These are phyloP conservation scores for Stenocarpella maydis DNA, from an alignment of 2,329 filamentous ascomycete species.

Conservation along the genomic window DNA sequence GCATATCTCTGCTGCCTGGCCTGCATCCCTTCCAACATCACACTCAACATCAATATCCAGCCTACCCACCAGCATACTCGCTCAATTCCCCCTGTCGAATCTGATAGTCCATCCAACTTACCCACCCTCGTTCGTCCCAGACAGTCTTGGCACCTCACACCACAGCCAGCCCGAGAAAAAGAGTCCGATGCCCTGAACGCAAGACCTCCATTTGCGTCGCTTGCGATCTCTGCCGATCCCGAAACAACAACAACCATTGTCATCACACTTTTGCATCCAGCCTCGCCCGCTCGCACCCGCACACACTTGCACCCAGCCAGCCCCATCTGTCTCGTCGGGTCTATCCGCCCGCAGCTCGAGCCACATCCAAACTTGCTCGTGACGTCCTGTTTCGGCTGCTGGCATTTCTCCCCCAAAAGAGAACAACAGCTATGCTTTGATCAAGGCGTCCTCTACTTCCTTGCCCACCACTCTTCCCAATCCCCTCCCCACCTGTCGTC, in stretches of 20 bases:
- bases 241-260: background rate
- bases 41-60: slow-evolving; percentile 21
- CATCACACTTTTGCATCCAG: background rate
- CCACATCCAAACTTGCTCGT: slow-evolving; percentile 28
- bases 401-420: slow-evolving; percentile 5
- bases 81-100: background rate
- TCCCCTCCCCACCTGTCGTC: background rate
- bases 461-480: background rate
- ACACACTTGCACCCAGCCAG: background rate
- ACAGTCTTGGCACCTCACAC: slow-evolving; percentile 22
- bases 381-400: slow-evolving; percentile 30
- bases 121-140: slow-evolving; percentile 21
- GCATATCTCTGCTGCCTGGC: background rate
- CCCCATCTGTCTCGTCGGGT: slow-evolving; percentile 16
- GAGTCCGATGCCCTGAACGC: slow-evolving; percentile 12
- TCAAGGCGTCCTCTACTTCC: slow-evolving; percentile 25
- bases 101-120: background rate
- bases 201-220: slow-evolving; percentile 5
- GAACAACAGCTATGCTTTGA: slow-evolving; percentile 35
- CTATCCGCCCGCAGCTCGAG: slow-evolving; percentile 26
- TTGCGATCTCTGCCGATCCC: slow-evolving; percentile 8
- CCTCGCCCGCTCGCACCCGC: background rate
- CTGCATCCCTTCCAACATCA: background rate
- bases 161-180: slow-evolving; percentile 10
- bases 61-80: background rate